phyloP scores from a whole-genome alignment of 1,284 basidiomycete species.

The Leccinum pachyderme region DNA sequence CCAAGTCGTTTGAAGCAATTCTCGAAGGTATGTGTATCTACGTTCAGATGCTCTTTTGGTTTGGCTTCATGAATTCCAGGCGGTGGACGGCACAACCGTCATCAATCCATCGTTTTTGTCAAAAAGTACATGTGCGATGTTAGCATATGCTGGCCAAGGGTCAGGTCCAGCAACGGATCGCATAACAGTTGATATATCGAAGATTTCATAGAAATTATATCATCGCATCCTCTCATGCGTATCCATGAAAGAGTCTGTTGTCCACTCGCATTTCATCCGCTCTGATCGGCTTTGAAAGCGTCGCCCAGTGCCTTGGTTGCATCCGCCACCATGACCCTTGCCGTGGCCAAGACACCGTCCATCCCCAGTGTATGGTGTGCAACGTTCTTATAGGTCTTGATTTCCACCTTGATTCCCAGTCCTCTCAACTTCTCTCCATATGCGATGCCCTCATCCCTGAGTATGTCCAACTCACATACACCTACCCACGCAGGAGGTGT shows the following conservation, averaged over 20 bases:
- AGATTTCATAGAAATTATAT: conserved; percentile 19
- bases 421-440: conserved; percentile 60
- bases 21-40: conserved; percentile 57
- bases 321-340: conserved; percentile 53
- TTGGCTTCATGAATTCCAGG: conserved; percentile 35
- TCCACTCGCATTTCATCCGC: background rate
- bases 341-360: conserved; percentile 58
- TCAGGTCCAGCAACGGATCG: conserved; percentile 36
- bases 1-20: conserved; percentile 87
- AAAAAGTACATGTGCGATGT: conserved; percentile 53
- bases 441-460: conserved; percentile 63
- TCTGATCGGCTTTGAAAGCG: conserved; percentile 36
- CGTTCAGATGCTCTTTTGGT: background rate
- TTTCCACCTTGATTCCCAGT: conserved; percentile 54
- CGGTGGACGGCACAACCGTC: conserved; percentile 62
- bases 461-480: conserved; percentile 64
- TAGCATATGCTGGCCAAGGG: conserved; percentile 38
- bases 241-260: background rate
- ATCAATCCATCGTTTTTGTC: conserved; percentile 73
- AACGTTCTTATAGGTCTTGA: conserved; percentile 55
- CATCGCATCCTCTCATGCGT: background rate
- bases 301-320: conserved; percentile 47
- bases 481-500: conserved; percentile 61
- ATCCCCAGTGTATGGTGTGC: conserved; percentile 72
- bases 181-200: conserved; percentile 35